Conservation (phyloP, 2,329 filamentous ascomycete species). For the Shiraia bambusicola region DNA sequence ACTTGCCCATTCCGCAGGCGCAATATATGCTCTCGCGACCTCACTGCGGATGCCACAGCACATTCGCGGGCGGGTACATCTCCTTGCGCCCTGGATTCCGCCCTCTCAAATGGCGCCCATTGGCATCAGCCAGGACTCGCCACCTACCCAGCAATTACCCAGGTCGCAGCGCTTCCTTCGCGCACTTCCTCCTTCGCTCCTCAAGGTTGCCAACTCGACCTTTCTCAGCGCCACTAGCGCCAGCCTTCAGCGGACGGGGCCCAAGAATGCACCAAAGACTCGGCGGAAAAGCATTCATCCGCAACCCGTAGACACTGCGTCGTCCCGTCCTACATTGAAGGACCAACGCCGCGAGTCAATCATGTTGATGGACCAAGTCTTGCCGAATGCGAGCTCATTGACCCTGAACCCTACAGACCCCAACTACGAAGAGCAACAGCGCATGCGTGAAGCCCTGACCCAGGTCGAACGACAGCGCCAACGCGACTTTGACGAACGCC, state of each 20-base stretch:
- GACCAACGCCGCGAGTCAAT: conserved; percentile 49
- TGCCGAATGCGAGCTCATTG: conserved; percentile 43
- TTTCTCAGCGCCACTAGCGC: conserved; percentile 93
- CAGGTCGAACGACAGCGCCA: conserved; percentile 72
- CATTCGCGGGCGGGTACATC: conserved; percentile 89
- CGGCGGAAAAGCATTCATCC: conserved; percentile 34
- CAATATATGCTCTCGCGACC: conserved; percentile 96
- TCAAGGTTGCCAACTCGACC: conserved; percentile 92
- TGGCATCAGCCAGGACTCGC: conserved; percentile 68
- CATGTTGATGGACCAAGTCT: conserved; percentile 52
- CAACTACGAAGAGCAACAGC: conserved; percentile 32
- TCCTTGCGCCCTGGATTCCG: conserved; percentile 95
- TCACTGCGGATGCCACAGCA: conserved; percentile 94
- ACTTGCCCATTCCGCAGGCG: conserved; percentile 91
- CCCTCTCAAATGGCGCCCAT: conserved; percentile 60
- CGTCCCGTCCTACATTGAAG: conserved; percentile 25
- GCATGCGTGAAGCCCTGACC: conserved; percentile 55
- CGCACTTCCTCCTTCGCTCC: conserved; percentile 82
- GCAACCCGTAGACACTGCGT: conserved; percentile 12
- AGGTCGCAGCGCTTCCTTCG: conserved; percentile 89
- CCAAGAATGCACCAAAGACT: conserved; percentile 52
- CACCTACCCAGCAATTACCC: conserved; percentile 82
- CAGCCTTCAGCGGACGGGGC: conserved; percentile 62
- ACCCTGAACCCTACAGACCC: conserved; percentile 35
- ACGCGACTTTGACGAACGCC: conserved; percentile 74